Conservation (phyloP, 345 rosid species). For the Noccaea caerulescens region DNA sequence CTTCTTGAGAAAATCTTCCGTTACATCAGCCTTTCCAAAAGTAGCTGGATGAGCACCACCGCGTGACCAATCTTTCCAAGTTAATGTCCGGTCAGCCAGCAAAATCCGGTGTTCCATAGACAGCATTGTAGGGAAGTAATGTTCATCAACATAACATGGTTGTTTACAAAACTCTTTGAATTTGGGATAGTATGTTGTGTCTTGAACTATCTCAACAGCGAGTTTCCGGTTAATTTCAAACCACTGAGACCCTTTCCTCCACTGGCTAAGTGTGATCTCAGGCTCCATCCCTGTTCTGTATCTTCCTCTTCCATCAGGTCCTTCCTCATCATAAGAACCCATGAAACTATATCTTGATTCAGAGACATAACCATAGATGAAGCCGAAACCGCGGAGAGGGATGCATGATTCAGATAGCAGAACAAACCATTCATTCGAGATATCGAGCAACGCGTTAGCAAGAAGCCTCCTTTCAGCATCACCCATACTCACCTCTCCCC, state of each 20-base stretch:
- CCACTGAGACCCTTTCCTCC: conserved; percentile 99
- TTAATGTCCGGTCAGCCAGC: conserved; percentile 73
- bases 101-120: conserved; percentile 59
- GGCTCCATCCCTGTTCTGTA: conserved; percentile 66
- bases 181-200: conserved; percentile 70
- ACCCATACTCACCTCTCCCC: conserved; percentile 97
- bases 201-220: conserved; percentile 66
- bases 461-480: conserved; percentile 93
- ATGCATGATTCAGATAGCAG: conserved; percentile 89
- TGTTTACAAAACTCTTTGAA: conserved; percentile 74
- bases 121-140: conserved; percentile 90
- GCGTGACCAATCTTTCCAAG: conserved; percentile 92
- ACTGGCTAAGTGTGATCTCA: conserved; percentile 66
- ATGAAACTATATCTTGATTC: conserved; percentile 70
- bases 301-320: conserved; percentile 86
- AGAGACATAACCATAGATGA: conserved; percentile 63
- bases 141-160: conserved; percentile 88
- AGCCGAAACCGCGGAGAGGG: conserved; percentile 75
- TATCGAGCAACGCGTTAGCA: conserved; percentile 86
- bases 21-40: conserved; percentile 64
- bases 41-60: conserved; percentile 96
- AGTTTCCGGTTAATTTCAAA: conserved; percentile 75
- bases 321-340: conserved; percentile 76
- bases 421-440: conserved; percentile 88
- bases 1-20: conserved; percentile 57